Evolutionary conservation across 345 rosid genomes (phyloP).

Genomic region (Euphorbia pulcherrima): DNA sequence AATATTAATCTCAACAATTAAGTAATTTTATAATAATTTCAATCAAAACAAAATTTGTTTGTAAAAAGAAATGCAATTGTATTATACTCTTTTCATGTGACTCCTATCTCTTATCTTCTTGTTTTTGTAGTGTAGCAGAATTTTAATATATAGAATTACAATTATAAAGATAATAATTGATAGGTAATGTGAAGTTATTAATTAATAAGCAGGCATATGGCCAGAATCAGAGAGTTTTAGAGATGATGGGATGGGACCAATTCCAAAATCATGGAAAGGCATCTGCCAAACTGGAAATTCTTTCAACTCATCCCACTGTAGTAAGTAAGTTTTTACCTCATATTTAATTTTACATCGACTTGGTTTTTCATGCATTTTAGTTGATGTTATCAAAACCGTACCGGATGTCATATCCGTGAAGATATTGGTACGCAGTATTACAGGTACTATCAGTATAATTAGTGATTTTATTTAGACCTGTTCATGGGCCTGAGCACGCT

Average conservation of each 20-base stretch:
- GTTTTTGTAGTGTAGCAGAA: background rate
- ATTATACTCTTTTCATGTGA: conserved; percentile 24
- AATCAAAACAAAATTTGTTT: too few species aligned
- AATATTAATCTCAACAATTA: too few species aligned
- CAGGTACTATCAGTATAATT: too few species aligned
- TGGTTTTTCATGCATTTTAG: background rate
- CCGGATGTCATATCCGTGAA: too few species aligned
- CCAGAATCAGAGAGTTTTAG: conserved; percentile 80
- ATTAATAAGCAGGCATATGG: conserved; percentile 62
- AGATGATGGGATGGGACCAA: conserved; percentile 71
- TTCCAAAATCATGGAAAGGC: conserved; percentile 89
- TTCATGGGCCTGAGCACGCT: too few species aligned
- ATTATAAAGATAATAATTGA: background rate
- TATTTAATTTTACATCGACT: background rate
- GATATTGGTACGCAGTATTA: too few species aligned
- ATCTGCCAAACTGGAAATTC: conserved; percentile 64
- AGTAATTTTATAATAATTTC: too few species aligned
- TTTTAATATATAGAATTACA: background rate
- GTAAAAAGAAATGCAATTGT: background rate
- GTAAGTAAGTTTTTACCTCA: conserved; percentile 36
- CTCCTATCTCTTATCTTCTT: conserved; percentile 7
- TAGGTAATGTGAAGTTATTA: conserved; percentile 5
- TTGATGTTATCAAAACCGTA: too few species aligned
- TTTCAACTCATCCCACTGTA: conserved; percentile 71
- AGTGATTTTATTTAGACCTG: too few species aligned